These are phyloP conservation scores for Fusarium annulatum DNA, from an alignment of 2,329 filamentous ascomycete species.

Conservation along the genomic window DNA sequence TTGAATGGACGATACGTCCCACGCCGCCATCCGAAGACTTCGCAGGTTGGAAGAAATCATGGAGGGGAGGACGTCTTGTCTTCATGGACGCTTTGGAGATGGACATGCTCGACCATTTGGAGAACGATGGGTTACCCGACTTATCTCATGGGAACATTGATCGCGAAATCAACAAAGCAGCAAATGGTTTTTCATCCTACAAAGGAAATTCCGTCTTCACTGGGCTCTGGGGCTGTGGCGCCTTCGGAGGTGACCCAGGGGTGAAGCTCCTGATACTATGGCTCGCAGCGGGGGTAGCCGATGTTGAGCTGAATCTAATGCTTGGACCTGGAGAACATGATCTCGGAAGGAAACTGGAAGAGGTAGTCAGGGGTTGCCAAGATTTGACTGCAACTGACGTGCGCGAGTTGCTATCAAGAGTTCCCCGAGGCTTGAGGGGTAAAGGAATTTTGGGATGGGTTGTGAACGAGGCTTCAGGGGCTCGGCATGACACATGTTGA, in stretches of 20 bases:
- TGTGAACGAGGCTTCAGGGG: not conserved
- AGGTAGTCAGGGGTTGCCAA: conserved; percentile 2
- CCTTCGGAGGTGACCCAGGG: conserved; percentile 49
- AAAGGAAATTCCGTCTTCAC: conserved; percentile 37
- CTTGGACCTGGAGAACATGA: conserved; percentile 34
- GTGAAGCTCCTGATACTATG: conserved; percentile 49
- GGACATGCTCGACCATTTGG: conserved; percentile 40
- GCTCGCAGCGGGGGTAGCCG: conserved; percentile 46
- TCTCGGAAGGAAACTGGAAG: conserved; percentile 25
- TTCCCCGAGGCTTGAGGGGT: conserved; percentile 11
- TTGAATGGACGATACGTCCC: conserved; percentile 36
- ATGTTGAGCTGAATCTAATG: conserved; percentile 34
- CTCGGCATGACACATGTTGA: not conserved
- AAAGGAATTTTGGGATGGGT: conserved; percentile 32
- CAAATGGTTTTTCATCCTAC: conserved; percentile 43
- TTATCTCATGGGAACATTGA: conserved; percentile 41
- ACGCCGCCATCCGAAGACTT: not conserved
- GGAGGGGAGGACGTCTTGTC: conserved; percentile 46
- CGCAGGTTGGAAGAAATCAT: not conserved
- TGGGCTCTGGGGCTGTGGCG: conserved; percentile 52
- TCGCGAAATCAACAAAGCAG: conserved; percentile 48
- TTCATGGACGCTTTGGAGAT: conserved; percentile 54
- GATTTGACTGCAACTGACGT: not conserved
- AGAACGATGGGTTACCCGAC: conserved; percentile 39
- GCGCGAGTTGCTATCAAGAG: conserved; percentile 12